phyloP scores from a whole-genome alignment of 179 eudicot species.

The Gypsophila paniculata region DNA sequence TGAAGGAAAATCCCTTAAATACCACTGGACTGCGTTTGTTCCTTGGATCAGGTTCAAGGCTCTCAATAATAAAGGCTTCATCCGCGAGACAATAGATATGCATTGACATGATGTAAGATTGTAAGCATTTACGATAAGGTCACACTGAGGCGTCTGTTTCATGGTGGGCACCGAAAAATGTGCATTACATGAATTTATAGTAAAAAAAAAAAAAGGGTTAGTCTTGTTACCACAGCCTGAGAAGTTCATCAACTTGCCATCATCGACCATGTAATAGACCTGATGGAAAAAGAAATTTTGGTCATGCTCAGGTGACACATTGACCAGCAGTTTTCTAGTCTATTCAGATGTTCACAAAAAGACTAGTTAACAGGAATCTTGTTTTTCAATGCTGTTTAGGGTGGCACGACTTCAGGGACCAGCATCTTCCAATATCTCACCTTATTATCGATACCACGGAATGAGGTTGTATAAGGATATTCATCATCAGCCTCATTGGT shows the following conservation, averaged over 20 bases:
- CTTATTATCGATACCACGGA: conserved; percentile 98
- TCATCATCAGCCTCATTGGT: conserved; percentile 98
- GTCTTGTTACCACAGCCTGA: conserved; percentile 81
- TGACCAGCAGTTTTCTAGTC: neutral
- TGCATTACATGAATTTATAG: neutral
- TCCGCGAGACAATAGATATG: neutral
- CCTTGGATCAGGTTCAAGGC: neutral
- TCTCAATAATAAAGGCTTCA: neutral
- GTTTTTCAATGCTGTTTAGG: neutral
- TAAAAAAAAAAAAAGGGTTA: conserved; percentile 11
- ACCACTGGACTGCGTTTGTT: neutral
- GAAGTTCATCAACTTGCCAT: conserved; percentile 64
- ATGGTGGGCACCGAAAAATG: neutral
- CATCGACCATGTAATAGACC: conserved; percentile 94
- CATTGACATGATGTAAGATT: neutral
- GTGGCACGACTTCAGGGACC: neutral
- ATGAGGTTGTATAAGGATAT: conserved; percentile 84
- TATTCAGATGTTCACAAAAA: conserved; percentile 3
- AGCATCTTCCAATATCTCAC: conserved; percentile 35
- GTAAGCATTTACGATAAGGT: neutral
- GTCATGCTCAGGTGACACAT: conserved; percentile 3
- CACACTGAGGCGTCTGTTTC: neutral
- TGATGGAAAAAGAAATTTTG: conserved; percentile 27
- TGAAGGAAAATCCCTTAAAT: neutral
- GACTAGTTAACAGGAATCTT: neutral